phyloP scores from a whole-genome alignment of 441 rosid genomes.

The Biscutella laevigata region DNA sequence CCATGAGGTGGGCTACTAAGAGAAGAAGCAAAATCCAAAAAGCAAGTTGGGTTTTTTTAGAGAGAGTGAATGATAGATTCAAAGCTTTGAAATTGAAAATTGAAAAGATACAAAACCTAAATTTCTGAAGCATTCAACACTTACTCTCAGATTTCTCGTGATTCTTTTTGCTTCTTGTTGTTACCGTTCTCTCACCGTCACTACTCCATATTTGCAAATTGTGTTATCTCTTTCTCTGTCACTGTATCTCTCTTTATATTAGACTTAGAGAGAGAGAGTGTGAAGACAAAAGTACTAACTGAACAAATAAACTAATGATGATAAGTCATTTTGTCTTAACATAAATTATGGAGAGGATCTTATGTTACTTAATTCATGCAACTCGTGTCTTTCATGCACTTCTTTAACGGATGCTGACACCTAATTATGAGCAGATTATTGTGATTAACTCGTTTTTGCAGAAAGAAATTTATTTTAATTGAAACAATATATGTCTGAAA shows the following conservation, averaged over 20 bases:
- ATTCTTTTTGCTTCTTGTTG: constrained; percentile 17
- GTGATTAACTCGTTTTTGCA: no score
- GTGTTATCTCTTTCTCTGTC: constrained; percentile 8
- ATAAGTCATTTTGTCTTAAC: no score
- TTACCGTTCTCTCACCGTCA: constrained; percentile 29
- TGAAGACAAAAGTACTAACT: background rate
- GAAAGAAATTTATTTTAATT: no score
- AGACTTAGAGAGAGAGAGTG: constrained; percentile 10
- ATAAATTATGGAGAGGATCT: no score
- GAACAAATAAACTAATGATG: background rate
- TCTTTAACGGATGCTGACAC: constrained; percentile 5
- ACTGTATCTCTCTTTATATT: constrained; percentile 17
- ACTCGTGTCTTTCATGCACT: constrained; percentile 26
- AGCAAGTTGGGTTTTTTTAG: background rate
- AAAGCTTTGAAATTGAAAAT: no score
- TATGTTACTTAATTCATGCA: no score
- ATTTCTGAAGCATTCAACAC: no score
- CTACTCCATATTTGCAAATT: constrained; percentile 12
- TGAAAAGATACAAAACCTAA: no score
- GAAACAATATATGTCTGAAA: no score
- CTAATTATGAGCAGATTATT: no score
- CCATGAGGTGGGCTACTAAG: no score
- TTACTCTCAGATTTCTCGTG: constrained; percentile 31
- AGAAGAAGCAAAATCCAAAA: constrained; percentile 26
- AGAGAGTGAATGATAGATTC: constrained; percentile 26